These are phyloP conservation scores for Hericium erinaceus DNA, from an alignment of 768 basidiomycete species.

Conservation along the genomic window DNA sequence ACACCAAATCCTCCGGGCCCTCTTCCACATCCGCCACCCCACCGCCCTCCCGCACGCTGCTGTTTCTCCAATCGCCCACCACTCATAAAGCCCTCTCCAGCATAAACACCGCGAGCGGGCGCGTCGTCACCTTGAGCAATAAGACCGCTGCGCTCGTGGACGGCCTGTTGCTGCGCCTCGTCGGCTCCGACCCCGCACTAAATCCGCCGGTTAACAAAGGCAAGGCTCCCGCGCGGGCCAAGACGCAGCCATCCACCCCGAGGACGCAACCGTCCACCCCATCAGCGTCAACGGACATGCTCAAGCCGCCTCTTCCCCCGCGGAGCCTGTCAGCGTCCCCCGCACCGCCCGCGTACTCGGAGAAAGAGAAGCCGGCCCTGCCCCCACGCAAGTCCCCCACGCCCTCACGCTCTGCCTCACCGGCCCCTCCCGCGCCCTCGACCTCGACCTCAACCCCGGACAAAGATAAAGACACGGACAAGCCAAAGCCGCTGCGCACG, in stretches of 20 bases:
- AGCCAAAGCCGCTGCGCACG: background rate
- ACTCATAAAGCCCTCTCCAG: slow-evolving; percentile 8
- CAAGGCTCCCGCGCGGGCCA: background rate
- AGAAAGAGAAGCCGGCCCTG: background rate
- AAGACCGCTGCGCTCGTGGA: slow-evolving; percentile 8
- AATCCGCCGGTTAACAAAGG: background rate
- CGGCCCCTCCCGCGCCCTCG: background rate
- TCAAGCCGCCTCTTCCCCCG: slow-evolving; percentile 9
- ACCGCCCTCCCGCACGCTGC: slow-evolving; percentile 11
- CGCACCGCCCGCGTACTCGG: background rate
- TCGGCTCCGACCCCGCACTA: background rate
- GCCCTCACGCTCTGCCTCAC: slow-evolving; percentile 11
- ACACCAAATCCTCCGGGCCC: background rate
- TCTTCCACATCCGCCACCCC: background rate
- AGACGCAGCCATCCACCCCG: background rate
- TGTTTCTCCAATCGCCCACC: slow-evolving; percentile 13
- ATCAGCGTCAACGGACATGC: background rate
- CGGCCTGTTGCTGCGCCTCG: slow-evolving; percentile 1
- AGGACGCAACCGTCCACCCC: background rate
- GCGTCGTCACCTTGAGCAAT: slow-evolving; percentile 11
- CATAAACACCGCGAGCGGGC: slow-evolving; percentile 9
- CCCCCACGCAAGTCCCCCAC: slow-evolving; percentile 19
- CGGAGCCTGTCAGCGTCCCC: slow-evolving; percentile 7
- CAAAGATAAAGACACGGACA: background rate
- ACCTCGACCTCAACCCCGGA: background rate